phyloP scores from a whole-genome alignment of 148 eudicot species.

The Talinum fruticosum region DNA sequence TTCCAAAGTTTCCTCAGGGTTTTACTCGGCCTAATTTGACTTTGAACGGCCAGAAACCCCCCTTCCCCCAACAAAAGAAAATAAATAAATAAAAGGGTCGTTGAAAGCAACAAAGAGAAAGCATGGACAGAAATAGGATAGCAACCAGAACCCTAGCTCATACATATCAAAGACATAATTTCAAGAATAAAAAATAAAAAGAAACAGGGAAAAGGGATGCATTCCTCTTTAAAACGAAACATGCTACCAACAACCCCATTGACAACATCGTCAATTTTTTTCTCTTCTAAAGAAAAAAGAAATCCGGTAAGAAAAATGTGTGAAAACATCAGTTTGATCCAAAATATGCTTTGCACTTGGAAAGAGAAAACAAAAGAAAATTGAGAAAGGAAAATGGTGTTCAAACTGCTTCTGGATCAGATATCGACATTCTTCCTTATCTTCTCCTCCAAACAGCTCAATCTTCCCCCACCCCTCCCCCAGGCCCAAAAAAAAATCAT shows the following conservation, averaged over 20 bases:
- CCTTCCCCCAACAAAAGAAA: not conserved
- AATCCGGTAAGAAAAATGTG: not conserved
- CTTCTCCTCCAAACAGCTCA: not conserved
- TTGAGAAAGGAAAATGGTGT: not conserved
- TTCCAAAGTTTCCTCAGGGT: constrained; percentile 6
- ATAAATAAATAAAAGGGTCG: too few relatives aligned
- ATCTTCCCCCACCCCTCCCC: not conserved
- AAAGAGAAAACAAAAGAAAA: not conserved
- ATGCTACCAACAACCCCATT: not conserved
- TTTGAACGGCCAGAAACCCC: not conserved
- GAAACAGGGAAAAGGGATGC: not conserved
- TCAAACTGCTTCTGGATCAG: not conserved
- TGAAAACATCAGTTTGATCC: not conserved
- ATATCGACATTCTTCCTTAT: not conserved
- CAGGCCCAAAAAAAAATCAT: not conserved
- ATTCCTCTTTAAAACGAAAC: not conserved
- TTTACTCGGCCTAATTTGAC: constrained; percentile 21
- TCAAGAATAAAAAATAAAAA: not conserved
- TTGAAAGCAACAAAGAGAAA: too few relatives aligned
- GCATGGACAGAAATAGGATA: too few relatives aligned
- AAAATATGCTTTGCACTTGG: not conserved
- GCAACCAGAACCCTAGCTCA: not conserved
- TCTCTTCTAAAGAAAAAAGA: not conserved
- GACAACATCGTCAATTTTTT: not conserved
- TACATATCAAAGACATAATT: not conserved